Evolutionary conservation across 139 green algal genomes (phyloP).

Genomic region (Coelastrella sp.): DNA sequence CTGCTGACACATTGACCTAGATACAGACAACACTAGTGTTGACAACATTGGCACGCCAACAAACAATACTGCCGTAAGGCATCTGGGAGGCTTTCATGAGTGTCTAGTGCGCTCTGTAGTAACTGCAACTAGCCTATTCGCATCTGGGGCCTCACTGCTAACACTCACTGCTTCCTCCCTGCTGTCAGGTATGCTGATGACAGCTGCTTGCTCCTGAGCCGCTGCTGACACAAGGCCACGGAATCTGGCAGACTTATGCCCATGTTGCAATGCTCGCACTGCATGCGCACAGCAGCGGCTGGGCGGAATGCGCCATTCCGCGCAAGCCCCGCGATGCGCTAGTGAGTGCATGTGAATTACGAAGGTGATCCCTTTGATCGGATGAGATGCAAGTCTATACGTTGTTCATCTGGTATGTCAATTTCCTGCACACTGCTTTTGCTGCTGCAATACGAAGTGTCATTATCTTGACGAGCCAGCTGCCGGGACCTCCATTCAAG

Average conservation of each 20-base stretch:
- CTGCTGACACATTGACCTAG: constrained; percentile 9
- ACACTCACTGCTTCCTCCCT: constrained; percentile 31
- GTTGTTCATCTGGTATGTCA: no score
- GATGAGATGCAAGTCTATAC: no score
- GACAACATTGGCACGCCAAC: no score
- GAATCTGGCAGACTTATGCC: neutral
- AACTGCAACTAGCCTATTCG: no score
- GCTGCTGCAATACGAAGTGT: neutral
- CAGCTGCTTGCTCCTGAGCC: neutral
- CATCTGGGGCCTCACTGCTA: neutral
- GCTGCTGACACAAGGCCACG: neutral
- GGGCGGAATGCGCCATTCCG: constrained; percentile 30
- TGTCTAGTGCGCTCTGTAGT: no score
- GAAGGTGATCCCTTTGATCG: no score
- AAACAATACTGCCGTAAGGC: no score
- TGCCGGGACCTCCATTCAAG: neutral
- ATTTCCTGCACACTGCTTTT: no score
- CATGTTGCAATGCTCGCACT: neutral
- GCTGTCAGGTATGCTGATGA: constrained; percentile 18
- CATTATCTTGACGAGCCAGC: neutral
- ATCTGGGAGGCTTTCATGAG: no score
- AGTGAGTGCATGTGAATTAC: neutral
- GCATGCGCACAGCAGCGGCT: constrained; percentile 13
- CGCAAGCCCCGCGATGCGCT: neutral
- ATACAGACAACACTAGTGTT: neutral